A percentile compares a stretch with the other conserved stretches of the same genome.
Evolutionary conservation across 441 rosid species (phyloP).

Genomic region (Croton laevigatus): DNA sequence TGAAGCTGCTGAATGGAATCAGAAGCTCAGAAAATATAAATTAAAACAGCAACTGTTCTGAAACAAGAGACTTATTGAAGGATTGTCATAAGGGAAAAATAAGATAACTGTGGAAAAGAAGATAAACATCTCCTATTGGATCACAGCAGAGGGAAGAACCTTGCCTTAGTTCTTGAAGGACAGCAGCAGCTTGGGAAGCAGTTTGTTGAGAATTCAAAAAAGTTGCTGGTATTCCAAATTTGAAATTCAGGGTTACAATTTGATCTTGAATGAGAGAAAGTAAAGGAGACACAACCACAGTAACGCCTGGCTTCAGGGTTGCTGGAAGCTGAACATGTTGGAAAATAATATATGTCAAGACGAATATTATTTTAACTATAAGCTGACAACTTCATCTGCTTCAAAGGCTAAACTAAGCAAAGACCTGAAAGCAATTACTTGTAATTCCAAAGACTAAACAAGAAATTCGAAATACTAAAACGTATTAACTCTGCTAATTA

Average conservation of each 20-base stretch:
- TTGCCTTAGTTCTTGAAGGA: conserved; percentile 82
- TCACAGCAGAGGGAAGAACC: conserved; percentile 13
- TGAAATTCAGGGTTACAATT: conserved; percentile 75
- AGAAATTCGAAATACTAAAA: neutral
- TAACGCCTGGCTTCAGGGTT: conserved; percentile 78
- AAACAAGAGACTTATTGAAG: conserved; percentile 6
- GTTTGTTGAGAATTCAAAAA: conserved; percentile 92
- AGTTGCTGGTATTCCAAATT: conserved; percentile 83
- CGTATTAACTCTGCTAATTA: neutral
- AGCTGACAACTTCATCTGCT: neutral
- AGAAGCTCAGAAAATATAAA: neutral
- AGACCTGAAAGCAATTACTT: neutral
- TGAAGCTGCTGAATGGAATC: conserved; percentile 4
- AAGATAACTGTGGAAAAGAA: neutral
- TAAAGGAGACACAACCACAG: conserved; percentile 85
- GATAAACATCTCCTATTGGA: conserved; percentile 11
- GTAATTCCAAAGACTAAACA: neutral
- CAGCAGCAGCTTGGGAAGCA: conserved; percentile 73
- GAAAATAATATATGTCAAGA: conserved; percentile 10
- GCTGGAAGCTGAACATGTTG: conserved; percentile 74
- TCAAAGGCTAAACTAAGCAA: conserved; percentile 5
- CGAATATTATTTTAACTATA: neutral
- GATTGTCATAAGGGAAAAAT: neutral
- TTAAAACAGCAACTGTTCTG: neutral
- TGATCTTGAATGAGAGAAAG: conserved; percentile 95